These are phyloP conservation scores for Cicer pinnatifidum DNA, from an alignment of 306 rosid genomes.

Conservation along the genomic window DNA sequence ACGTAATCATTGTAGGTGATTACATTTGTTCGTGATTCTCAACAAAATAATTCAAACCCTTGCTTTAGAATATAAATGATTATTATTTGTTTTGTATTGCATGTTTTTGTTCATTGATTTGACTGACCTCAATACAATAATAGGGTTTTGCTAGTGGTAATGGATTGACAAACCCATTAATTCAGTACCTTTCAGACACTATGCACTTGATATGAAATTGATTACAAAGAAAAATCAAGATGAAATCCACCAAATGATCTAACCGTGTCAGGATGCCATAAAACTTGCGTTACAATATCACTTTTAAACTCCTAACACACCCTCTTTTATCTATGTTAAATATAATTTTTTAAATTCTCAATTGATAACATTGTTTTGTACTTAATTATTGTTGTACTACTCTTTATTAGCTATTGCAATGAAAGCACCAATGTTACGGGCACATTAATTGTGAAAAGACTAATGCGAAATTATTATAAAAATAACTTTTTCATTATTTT, in stretches of 20 bases:
- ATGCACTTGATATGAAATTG: constrained; percentile 65
- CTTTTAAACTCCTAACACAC: not conserved
- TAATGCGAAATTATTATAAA: too few species aligned
- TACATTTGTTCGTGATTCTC: too few species aligned
- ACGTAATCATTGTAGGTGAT: too few species aligned
- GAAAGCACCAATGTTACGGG: too few species aligned
- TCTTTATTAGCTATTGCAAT: too few species aligned
- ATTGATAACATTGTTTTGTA: not conserved
- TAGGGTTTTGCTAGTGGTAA: constrained; percentile 94
- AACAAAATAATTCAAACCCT: too few species aligned
- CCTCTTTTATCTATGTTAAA: not conserved
- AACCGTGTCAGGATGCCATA: constrained; percentile 53
- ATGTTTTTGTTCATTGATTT: not conserved
- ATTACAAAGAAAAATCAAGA: constrained; percentile 53
- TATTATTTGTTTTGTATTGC: not conserved
- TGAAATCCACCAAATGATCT: constrained; percentile 51
- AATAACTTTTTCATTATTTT: too few species aligned
- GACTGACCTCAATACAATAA: not conserved
- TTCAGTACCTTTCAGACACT: constrained; percentile 70
- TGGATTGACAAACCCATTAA: constrained; percentile 72
- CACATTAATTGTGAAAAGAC: too few species aligned
- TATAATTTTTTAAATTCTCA: not conserved
- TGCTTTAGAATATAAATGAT: not conserved
- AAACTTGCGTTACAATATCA: constrained; percentile 57
- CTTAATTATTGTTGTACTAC: not conserved